Evolutionary conservation across 768 basidiomycete species (phyloP).

Genomic region (Rubroboletus satanas): DNA sequence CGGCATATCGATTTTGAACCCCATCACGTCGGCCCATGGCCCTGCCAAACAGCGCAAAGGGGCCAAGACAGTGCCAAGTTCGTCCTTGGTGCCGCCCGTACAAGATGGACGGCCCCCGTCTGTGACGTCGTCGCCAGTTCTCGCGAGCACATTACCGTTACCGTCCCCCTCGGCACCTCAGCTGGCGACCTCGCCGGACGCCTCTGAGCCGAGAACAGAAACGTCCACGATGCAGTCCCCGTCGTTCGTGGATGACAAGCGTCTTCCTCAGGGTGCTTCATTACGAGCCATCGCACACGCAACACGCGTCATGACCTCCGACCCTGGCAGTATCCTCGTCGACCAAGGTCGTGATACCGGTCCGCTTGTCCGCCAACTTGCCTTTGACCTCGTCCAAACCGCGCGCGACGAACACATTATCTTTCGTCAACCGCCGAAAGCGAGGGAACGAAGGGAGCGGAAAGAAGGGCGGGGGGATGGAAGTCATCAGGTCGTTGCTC

Average conservation of each 20-base stretch:
- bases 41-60: slow-evolving; percentile 22
- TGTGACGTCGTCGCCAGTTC: slow-evolving; percentile 18
- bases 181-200: slow-evolving; percentile 22
- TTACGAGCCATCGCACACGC: slow-evolving; percentile 77
- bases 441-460: slow-evolving; percentile 45
- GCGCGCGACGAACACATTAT: slow-evolving; percentile 61
- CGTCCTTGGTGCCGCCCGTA: slow-evolving; percentile 8
- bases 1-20: slow-evolving; percentile 64
- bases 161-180: slow-evolving; percentile 27
- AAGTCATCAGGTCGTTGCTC: slow-evolving; percentile 32
- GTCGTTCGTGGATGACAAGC: slow-evolving; percentile 27
- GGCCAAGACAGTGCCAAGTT: slow-evolving; percentile 25
- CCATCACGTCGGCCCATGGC: slow-evolving; percentile 32
- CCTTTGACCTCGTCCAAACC: slow-evolving; percentile 61
- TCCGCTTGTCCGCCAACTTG: slow-evolving; percentile 56
- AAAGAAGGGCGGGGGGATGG: slow-evolving; percentile 28
- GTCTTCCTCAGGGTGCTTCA: slow-evolving; percentile 54
- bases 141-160: slow-evolving; percentile 13
- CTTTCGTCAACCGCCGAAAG: slow-evolving; percentile 36
- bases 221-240: slow-evolving; percentile 29
- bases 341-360: slow-evolving; percentile 66
- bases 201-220: slow-evolving; percentile 22
- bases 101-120: slow-evolving; percentile 15
- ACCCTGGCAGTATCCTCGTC: slow-evolving; percentile 67
- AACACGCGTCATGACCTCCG: slow-evolving; percentile 83